Evolutionary conservation across 345 rosid species (phyloP).

Genomic region (Boechera retrofracta): DNA sequence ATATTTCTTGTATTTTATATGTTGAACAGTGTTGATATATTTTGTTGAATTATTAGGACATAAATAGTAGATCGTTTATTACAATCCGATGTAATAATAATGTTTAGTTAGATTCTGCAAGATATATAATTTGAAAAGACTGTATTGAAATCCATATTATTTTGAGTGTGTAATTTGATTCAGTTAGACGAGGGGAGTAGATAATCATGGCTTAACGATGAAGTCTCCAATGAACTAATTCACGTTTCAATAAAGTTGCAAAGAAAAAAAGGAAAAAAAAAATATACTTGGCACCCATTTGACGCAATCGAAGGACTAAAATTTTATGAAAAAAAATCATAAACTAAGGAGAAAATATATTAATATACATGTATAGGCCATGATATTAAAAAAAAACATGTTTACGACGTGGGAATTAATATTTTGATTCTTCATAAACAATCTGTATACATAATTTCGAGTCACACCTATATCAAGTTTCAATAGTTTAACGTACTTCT

Average conservation of each 20-base stretch:
- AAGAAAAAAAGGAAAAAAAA: neutral
- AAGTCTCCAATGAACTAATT: constrained; percentile 35
- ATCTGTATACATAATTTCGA: constrained; percentile 6
- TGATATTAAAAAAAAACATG: constrained; percentile 2
- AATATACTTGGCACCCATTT: constrained; percentile 43
- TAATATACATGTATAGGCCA: neutral
- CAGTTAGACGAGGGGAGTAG: constrained; percentile 6
- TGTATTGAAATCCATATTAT: neutral
- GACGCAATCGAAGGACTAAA: constrained; percentile 33
- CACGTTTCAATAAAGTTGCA: constrained; percentile 40
- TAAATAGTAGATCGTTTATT: neutral
- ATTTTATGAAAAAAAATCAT: constrained; percentile 7
- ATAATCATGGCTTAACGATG: constrained; percentile 38
- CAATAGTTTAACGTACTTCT: constrained; percentile 14
- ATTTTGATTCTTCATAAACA: neutral
- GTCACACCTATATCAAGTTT: neutral
- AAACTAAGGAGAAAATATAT: neutral
- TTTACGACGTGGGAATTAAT: constrained; percentile 14
- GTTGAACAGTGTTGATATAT: neutral
- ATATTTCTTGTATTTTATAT: neutral
- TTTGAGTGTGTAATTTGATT: constrained; percentile 1
- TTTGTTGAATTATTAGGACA: neutral
- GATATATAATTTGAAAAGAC: neutral
- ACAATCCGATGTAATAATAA: neutral
- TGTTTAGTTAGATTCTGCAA: neutral